Evolutionary conservation across 2,329 filamentous ascomycete species (phyloP), one percentile per base, ranked within the genome.

Genomic region (Sporothrix phasma): DNA sequence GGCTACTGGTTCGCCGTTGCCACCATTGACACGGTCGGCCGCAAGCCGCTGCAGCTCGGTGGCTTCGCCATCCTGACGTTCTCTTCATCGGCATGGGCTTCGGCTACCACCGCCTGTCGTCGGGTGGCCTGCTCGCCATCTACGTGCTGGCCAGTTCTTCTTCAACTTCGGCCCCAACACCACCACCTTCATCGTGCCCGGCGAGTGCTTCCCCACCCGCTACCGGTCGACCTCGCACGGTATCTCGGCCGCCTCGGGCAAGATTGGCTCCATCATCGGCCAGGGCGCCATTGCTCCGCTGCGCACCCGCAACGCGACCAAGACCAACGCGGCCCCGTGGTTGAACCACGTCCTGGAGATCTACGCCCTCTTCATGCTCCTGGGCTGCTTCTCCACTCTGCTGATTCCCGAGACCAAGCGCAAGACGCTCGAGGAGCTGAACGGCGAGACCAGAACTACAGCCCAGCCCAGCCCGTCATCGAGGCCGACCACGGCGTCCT

Each of bases 1-100:
- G 89, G 89, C 15, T 92, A 92, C n/a, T 92, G 89, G 89, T 82
- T 90, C 17, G 89, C 88, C 0, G 88, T 92, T 5, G 85, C 85
- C 47, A 74, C 73, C 29, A 70, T 91, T 64, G 89, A 93, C 74
- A 88, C 81, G 1, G 70, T 92, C 15, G 89, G 89, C 62, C 87
- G 89, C 71, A 92, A 90, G 78, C 84, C 88, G 1, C 90, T 93
- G 64, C 90, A 90, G 76, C 75, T 88, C 63, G 80, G 78, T 66
- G 85, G 84, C 29, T 88, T 87, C 73, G 73, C 76, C 60, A 80
- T 87, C 64, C 75, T 88, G 7, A 86, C 84, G 76, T 84, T 49
- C 77, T 88, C 22, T 85, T 85, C 74, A 75, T 84, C 64, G 73
- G 83, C 67, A 86, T 87, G 76, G 85, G 85, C 29, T 87, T 87